These are phyloP conservation scores for Trichophyton simii DNA, from an alignment of 2,329 filamentous ascomycete species.

Conservation along the genomic window DNA sequence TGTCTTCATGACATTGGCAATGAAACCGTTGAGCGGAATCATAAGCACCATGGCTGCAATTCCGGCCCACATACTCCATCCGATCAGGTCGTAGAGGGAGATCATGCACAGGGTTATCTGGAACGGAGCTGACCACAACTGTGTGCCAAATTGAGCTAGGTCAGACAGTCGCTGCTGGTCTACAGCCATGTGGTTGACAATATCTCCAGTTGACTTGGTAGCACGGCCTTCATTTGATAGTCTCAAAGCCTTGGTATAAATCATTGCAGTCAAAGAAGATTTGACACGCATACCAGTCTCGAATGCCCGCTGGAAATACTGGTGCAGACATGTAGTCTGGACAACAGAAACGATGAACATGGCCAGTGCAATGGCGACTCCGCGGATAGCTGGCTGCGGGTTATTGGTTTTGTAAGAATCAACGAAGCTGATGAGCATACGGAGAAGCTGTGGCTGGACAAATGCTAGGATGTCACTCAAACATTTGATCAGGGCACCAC, in stretches of 20 bases:
- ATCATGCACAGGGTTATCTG: slow-evolving; percentile 94
- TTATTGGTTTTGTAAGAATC: slow-evolving; percentile 54
- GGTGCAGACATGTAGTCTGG: slow-evolving; percentile 84
- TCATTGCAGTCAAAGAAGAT: slow-evolving; percentile 73
- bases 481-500: slow-evolving; percentile 78
- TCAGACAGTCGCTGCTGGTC: slow-evolving; percentile 93
- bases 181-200: slow-evolving; percentile 99
- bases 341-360: slow-evolving; percentile 84
- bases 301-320: slow-evolving; percentile 94
- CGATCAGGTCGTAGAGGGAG: slow-evolving; percentile 89
- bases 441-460: slow-evolving; percentile 77
- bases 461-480: slow-evolving; percentile 78
- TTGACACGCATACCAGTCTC: slow-evolving; percentile 96
- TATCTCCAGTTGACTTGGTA: slow-evolving; percentile 85
- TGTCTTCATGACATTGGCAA: slow-evolving; percentile 85
- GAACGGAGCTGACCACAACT: slow-evolving; percentile 92
- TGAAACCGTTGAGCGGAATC: slow-evolving; percentile 89
- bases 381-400: slow-evolving; percentile 68
- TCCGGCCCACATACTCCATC: slow-evolving; percentile 88
- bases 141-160: slow-evolving; percentile 86
- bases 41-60: slow-evolving; percentile 92
- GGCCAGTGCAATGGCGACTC: slow-evolving; percentile 71
- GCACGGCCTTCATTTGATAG: slow-evolving; percentile 88
- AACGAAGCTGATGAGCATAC: slow-evolving; percentile 72
- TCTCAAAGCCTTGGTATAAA: slow-evolving; percentile 81